Conservation (phyloP, 2,329 filamentous ascomycete genomes). For the Penicillium sp. region DNA sequence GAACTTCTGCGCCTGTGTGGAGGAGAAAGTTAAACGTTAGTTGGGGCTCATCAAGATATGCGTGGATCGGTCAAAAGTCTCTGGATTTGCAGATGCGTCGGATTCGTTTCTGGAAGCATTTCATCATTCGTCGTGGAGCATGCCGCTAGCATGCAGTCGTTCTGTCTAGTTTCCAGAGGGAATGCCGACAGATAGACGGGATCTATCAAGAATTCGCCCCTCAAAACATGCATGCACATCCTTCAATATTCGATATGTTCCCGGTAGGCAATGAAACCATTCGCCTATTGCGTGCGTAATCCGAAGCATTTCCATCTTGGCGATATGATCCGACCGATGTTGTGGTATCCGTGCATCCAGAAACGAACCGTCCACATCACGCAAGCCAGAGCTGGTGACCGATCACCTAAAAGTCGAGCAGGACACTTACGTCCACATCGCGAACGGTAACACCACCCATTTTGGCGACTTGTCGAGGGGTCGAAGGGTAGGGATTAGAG, state of each 20-base stretch:
- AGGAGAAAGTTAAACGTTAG: slow-evolving; percentile 17
- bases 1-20: slow-evolving; percentile 56
- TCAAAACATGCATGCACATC: slow-evolving; percentile 4
- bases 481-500: slow-evolving; percentile 24
- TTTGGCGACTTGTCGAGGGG: slow-evolving; percentile 42
- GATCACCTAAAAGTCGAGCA: slow-evolving; percentile 14
- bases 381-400: slow-evolving; percentile 15
- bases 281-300: slow-evolving; percentile 2
- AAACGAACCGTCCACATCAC: slow-evolving; percentile 15
- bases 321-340: slow-evolving; percentile 5
- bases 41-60: slow-evolving; percentile 3
- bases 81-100: slow-evolving; percentile 16
- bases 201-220: slow-evolving; percentile 1
- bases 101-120: slow-evolving; percentile 16
- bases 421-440: slow-evolving; percentile 53
- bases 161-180: background rate
- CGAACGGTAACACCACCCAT: slow-evolving; percentile 61
- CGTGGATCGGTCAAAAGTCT: slow-evolving; percentile 10
- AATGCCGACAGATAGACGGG: background rate
- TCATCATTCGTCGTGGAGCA: slow-evolving; percentile 9
- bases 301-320: slow-evolving; percentile 6
- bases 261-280: background rate
- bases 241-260: slow-evolving; percentile 4
- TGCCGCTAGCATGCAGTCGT: slow-evolving; percentile 3
- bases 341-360: slow-evolving; percentile 12